These are phyloP conservation scores for Achaetomium macrosporum DNA, from an alignment of 2,329 filamentous ascomycete genomes.

Conservation along the genomic window DNA sequence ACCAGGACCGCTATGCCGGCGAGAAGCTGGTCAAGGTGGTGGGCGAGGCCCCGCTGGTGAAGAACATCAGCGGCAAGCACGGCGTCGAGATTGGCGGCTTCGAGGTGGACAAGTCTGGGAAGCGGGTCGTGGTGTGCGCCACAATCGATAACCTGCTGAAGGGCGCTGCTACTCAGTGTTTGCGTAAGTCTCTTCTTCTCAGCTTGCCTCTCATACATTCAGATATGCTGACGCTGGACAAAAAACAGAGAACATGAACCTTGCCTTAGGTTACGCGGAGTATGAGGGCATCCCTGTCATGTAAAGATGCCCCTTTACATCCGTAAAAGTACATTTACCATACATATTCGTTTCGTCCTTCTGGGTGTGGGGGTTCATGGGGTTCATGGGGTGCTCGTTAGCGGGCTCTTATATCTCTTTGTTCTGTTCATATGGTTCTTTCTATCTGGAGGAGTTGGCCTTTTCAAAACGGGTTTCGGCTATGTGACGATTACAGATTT, in stretches of 20 bases:
- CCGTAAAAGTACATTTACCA: too few relatives aligned
- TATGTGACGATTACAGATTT: too few relatives aligned
- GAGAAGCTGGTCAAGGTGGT: conserved; percentile 92
- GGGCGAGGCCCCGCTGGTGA: conserved; percentile 81
- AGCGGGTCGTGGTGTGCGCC: conserved; percentile 87
- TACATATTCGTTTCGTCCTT: too few relatives aligned
- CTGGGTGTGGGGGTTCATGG: too few relatives aligned
- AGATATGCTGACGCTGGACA: conserved; percentile 5
- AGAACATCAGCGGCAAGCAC: conserved; percentile 77
- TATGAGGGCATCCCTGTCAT: conserved; percentile 74
- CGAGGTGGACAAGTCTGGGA: conserved; percentile 82
- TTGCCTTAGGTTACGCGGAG: conserved; percentile 81
- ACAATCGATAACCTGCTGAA: conserved; percentile 94
- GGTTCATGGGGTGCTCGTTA: too few relatives aligned
- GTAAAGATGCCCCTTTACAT: conserved; percentile 26
- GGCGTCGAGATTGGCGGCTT: conserved; percentile 93
- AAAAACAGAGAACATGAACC: conserved; percentile 77
- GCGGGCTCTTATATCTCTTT: neutral
- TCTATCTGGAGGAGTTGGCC: too few relatives aligned
- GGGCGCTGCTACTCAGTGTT: conserved; percentile 85
- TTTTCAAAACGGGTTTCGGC: too few relatives aligned
- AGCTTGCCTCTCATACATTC: neutral
- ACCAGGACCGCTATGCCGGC: conserved; percentile 92
- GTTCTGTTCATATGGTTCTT: neutral
- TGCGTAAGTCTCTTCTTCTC: conserved; percentile 57